Evolutionary conservation across 2,329 filamentous ascomycete species (phyloP), one percentile per base, ranked within the genome.

Genomic region (Colletotrichum phormii): DNA sequence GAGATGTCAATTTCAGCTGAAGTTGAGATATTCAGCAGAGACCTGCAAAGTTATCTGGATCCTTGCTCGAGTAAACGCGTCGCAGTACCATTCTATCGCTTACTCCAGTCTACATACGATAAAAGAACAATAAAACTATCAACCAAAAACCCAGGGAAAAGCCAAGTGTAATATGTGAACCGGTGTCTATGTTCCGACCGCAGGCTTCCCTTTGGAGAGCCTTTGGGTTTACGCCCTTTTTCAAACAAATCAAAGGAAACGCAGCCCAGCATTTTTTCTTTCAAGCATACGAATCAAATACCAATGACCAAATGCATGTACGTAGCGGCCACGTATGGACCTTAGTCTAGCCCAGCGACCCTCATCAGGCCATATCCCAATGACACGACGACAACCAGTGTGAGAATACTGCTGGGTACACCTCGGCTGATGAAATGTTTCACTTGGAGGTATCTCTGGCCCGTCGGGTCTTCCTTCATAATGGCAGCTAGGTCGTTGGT

Each of bases 391-490:
- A 99, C 94, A 0, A 88, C 82, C 77, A 97, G 92, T 0, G 95
- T 92, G 67, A 98, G 86, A 46, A 98, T 81, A 82, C 94, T 97
- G 79, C 93, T 92, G 0, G 97, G 96, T 49, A 99, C 90, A 79
- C 97, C 97, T n/a, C 95, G 88, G 64, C 93, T 97, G 79, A 99
- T 92, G 83, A 99, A 99, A 81, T 99, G 97, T 80, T 93, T 94
- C 64, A 99, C 97, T 73, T 93, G 88, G 66, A 99, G 88, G 80
- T 99, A 99, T 68, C 97, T 89, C 80, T 97, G 94, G 9, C 97
- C 97, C 0, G 95, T 97, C 0, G 94, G 90, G 78, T 99, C 96
- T 84, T 99, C 97, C 88, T 98, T 98, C 97, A 99, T 98, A 79
- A 99, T 98, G 4, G 97, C 97, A 79, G 97, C 95, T 97, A 63